phyloP scores from a whole-genome alignment of 805 yeast genomes.

The Kodamaea jinghongensis region DNA sequence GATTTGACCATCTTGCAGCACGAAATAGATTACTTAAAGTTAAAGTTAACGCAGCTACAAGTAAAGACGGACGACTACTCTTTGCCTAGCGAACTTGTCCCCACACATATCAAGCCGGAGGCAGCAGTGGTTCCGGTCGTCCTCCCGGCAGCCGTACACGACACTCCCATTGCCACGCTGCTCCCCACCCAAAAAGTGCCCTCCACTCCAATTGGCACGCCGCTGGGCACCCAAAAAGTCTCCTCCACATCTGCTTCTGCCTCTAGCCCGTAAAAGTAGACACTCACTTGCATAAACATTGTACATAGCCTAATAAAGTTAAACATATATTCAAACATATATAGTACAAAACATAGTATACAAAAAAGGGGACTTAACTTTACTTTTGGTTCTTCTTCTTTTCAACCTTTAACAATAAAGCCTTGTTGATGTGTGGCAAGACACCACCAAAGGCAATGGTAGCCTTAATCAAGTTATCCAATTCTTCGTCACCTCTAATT shows the following conservation, averaged over 20 bases:
- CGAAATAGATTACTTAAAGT: conserved; percentile 59
- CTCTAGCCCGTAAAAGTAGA: not conserved
- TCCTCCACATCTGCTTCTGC: too few species aligned
- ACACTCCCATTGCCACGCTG: not conserved
- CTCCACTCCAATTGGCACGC: too few species aligned
- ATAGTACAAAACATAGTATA: conserved; percentile 11
- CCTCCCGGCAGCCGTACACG: not conserved
- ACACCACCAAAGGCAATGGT: conserved; percentile 34
- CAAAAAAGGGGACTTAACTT: conserved; percentile 2
- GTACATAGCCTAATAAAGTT: not conserved
- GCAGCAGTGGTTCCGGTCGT: not conserved
- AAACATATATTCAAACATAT: conserved; percentile 8
- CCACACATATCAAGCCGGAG: conserved; percentile 34
- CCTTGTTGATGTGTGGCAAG: conserved; percentile 34
- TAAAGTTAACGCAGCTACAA: conserved; percentile 43
- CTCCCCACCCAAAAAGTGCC: not conserved
- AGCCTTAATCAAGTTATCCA: conserved; percentile 33
- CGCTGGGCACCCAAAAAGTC: too few species aligned
- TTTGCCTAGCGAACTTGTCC: conserved; percentile 46
- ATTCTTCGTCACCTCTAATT: conserved; percentile 31
- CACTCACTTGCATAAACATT: not conserved
- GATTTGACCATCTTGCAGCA: conserved; percentile 69
- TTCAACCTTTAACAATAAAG: conserved; percentile 32
- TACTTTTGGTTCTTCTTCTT: conserved; percentile 22
- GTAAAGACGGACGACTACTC: conserved; percentile 48